A percentile compares a stretch with the other conserved stretches of the same genome.
phyloP scores from a whole-genome alignment of 495 filamentous ascomycete species.

The Neurospora sp. region DNA sequence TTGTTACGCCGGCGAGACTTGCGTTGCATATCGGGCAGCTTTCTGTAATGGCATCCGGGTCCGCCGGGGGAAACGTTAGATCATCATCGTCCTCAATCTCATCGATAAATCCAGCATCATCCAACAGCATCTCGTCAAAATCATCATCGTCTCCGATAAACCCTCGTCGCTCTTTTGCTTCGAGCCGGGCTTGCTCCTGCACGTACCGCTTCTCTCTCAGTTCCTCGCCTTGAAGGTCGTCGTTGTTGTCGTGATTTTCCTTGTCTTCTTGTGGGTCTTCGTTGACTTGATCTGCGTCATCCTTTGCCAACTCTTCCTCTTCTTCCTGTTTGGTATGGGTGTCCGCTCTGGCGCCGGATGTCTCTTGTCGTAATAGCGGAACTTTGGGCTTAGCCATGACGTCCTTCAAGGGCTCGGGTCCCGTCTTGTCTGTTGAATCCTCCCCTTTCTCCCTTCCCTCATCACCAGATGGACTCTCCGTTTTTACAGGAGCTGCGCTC shows the following conservation, averaged over 20 bases:
- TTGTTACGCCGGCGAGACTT: conserved; percentile 46
- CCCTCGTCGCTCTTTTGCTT: conserved; percentile 31
- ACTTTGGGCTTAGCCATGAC: not conserved
- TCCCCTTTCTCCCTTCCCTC: conserved; percentile 4
- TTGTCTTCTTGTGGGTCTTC: conserved; percentile 27
- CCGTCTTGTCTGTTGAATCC: not conserved
- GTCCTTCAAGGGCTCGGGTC: not conserved
- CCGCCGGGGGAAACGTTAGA: not conserved
- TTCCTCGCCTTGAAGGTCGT: conserved; percentile 52
- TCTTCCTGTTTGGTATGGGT: conserved; percentile 10
- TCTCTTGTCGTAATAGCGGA: conserved; percentile 13
- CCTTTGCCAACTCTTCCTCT: conserved; percentile 26
- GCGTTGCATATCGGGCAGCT: conserved; percentile 69
- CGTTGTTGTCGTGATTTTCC: conserved; percentile 19
- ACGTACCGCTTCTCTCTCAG: conserved; percentile 48
- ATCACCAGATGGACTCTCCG: not conserved
- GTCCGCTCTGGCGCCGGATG: conserved; percentile 5
- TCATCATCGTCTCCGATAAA: conserved; percentile 20
- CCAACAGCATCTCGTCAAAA: conserved; percentile 9
- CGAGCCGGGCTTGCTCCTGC: conserved; percentile 51
- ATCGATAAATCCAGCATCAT: conserved; percentile 2
- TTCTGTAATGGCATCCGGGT: conserved; percentile 20
- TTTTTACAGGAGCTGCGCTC: not conserved
- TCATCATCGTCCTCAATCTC: not conserved
- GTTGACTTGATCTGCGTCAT: conserved; percentile 51